These are phyloP conservation scores for Eimeria falciformis DNA, from an alignment of 169 alveolate genomes.

Conservation along the genomic window DNA sequence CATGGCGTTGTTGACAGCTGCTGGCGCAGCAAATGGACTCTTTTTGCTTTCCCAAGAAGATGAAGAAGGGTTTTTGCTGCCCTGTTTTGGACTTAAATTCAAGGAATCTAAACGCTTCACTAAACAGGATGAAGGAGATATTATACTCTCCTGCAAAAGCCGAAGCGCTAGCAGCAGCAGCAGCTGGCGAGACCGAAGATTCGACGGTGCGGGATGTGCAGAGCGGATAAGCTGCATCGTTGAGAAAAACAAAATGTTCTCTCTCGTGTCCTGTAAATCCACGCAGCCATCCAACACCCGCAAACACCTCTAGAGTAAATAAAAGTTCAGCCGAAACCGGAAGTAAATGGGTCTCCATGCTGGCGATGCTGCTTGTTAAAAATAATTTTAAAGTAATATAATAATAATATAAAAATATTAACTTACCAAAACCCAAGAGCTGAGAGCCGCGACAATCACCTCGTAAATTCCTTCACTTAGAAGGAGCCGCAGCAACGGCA, in stretches of 20 bases:
- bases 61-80: too few species aligned
- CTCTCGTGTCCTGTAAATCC: conserved; percentile 37
- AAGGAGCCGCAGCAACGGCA: conserved; percentile 15
- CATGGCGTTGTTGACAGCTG: too few species aligned
- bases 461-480: conserved; percentile 49
- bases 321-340: too few species aligned
- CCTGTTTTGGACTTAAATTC: too few species aligned
- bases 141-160: conserved; percentile 61
- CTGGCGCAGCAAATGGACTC: too few species aligned
- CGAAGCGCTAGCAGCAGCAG: conserved; percentile 54
- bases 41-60: too few species aligned
- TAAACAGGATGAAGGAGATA: conserved; percentile 11
- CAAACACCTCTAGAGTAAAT: too few species aligned
- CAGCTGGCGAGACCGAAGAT: conserved; percentile 42
- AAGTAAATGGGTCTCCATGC: too few species aligned
- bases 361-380: too few species aligned
- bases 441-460: conserved; percentile 15
- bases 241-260: conserved; percentile 26
- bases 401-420: too few species aligned
- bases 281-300: neutral
- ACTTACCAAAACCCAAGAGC: conserved; percentile 61
- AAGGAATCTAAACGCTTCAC: too few species aligned
- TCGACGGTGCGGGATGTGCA: neutral
- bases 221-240: conserved; percentile 7
- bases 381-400: too few species aligned